Evolutionary conservation across 352 stramenopile species (phyloP).

Genomic region (Phytopythium delawarense): DNA sequence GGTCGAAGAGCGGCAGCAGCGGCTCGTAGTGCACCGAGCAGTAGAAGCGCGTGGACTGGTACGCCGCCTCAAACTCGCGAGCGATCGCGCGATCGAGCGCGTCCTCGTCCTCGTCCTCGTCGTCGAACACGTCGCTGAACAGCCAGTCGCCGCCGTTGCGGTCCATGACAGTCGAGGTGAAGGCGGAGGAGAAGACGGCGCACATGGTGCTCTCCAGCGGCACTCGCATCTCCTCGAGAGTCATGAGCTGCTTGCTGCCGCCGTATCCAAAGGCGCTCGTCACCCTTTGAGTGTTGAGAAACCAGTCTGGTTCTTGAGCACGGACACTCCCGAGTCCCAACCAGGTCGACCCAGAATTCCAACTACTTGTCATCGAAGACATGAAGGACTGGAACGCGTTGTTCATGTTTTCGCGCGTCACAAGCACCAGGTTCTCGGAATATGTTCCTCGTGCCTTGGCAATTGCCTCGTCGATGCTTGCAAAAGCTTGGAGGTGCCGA

Average conservation of each 20-base stretch:
- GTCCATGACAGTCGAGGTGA: conserved; percentile 1
- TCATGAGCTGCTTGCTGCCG: background rate
- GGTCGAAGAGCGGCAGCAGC: conserved; percentile 1
- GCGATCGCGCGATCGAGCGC: background rate
- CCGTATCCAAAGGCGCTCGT: background rate
- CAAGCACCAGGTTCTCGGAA: background rate
- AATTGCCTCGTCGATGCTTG: background rate
- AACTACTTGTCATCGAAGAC: background rate
- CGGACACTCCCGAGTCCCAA: background rate
- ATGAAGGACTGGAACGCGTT: background rate
- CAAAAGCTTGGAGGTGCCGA: background rate
- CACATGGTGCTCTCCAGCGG: background rate
- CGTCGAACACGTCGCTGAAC: conserved; percentile 3
- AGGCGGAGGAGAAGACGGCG: background rate
- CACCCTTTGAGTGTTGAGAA: background rate
- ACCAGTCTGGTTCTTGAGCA: background rate
- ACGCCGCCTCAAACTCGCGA: background rate
- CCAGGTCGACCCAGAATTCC: background rate
- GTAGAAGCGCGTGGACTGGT: background rate
- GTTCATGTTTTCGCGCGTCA: background rate
- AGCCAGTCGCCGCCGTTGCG: conserved; percentile 2
- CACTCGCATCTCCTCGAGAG: background rate
- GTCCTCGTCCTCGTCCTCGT: background rate
- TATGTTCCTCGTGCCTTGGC: background rate
- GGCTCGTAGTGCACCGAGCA: background rate